Evolutionary conservation across 1,284 basidiomycete species (phyloP).

Genomic region (Apiotrichum gracile): DNA sequence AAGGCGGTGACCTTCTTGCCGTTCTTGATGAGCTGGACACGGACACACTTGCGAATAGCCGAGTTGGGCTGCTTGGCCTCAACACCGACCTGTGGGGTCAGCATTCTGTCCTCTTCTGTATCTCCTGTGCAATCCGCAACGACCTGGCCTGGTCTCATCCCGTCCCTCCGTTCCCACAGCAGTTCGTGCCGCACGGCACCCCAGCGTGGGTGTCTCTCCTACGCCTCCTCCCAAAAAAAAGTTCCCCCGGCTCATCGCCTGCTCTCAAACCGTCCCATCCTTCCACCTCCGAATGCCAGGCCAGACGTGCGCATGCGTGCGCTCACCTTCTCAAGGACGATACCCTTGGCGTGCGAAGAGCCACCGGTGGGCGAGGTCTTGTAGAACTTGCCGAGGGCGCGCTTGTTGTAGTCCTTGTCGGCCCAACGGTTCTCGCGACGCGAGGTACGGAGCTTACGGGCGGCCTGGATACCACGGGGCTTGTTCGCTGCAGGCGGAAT

Average conservation of each 20-base stretch:
- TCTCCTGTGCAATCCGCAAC: not conserved
- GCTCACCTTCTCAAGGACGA: conserved; percentile 89
- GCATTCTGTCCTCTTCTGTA: not conserved
- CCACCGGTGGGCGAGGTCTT: conserved; percentile 99
- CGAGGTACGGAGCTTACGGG: conserved; percentile 92
- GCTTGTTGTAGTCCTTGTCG: conserved; percentile 99
- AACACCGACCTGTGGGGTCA: conserved; percentile 51
- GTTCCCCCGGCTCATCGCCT: conserved; percentile 53
- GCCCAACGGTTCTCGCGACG: conserved; percentile 98
- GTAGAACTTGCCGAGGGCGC: conserved; percentile 98
- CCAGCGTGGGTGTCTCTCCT: not conserved
- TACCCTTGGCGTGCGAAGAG: conserved; percentile 99
- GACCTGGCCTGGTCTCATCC: not conserved
- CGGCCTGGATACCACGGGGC: conserved; percentile 98
- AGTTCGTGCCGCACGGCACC: not conserved
- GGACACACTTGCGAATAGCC: conserved; percentile 99
- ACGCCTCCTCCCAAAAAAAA: conserved; percentile 26
- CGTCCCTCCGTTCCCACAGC: not conserved
- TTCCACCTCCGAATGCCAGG: not conserved
- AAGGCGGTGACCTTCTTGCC: conserved; percentile 99
- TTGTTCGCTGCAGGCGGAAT: conserved; percentile 62
- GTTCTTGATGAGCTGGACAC: conserved; percentile 99
- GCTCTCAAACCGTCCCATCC: not conserved
- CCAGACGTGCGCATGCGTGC: not conserved
- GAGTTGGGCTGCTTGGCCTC: conserved; percentile 87